Conservation (phyloP, 441 rosid species). For the Erodium trifolium region DNA sequence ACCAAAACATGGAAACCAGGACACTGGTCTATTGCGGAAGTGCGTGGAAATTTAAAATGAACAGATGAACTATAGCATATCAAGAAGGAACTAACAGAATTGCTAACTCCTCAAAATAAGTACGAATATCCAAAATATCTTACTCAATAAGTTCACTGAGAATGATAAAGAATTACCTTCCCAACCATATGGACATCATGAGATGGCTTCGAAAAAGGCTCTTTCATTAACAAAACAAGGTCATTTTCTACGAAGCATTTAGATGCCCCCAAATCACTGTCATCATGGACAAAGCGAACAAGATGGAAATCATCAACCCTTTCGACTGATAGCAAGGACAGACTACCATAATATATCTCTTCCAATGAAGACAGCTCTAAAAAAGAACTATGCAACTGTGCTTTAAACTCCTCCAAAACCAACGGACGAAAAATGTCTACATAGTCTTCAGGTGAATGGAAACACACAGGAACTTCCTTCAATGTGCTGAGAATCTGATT, state of each 20-base stretch:
- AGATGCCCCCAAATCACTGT: slow-evolving; percentile 42
- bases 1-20: slow-evolving; percentile 8
- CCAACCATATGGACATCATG: slow-evolving; percentile 76
- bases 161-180: slow-evolving; percentile 48
- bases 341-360: slow-evolving; percentile 63
- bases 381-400: slow-evolving; percentile 78
- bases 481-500: slow-evolving; percentile 38
- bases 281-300: slow-evolving; percentile 90
- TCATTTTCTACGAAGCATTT: slow-evolving; percentile 83
- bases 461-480: slow-evolving; percentile 82
- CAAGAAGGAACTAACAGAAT: neutral
- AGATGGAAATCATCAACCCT: slow-evolving; percentile 96
- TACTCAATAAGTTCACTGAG: slow-evolving; percentile 4
- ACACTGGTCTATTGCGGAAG: neutral
- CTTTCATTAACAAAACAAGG: slow-evolving; percentile 86
- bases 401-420: slow-evolving; percentile 96
- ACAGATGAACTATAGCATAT: neutral
- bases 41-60: neutral
- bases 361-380: slow-evolving; percentile 81
- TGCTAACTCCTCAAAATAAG: neutral
- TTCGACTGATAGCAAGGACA: slow-evolving; percentile 88
- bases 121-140: slow-evolving; percentile 7
- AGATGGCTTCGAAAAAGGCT: slow-evolving; percentile 44
- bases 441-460: slow-evolving; percentile 79
- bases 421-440: slow-evolving; percentile 77